These are phyloP conservation scores for Globisporangium emineosum DNA, from an alignment of 352 stramenopile species.

Conservation along the genomic window DNA sequence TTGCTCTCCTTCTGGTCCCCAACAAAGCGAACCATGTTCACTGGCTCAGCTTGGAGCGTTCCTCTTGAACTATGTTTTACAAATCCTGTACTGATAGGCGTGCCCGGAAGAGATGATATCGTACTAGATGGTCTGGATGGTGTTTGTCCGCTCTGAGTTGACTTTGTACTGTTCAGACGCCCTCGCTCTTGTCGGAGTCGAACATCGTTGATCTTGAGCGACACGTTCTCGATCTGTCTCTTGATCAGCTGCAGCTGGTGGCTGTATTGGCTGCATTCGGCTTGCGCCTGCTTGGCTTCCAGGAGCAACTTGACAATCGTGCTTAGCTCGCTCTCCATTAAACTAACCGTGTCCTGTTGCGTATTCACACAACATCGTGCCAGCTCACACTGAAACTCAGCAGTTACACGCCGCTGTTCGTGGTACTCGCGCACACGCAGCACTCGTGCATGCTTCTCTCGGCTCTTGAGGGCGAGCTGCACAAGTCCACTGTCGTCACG, in stretches of 20 bases:
- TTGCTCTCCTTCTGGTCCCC: neutral
- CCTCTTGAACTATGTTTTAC: neutral
- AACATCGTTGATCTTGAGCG: conserved; percentile 45
- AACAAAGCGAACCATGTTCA: neutral
- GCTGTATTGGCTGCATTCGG: conserved; percentile 24
- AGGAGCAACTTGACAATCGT: conserved; percentile 27
- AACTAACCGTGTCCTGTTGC: conserved; percentile 33
- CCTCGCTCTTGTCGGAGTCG: conserved; percentile 11
- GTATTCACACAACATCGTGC: conserved; percentile 32
- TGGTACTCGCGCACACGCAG: conserved; percentile 23
- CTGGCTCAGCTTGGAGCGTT: neutral
- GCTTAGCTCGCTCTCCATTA: conserved; percentile 38
- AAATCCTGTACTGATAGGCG: neutral
- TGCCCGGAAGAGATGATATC: conserved; percentile 2
- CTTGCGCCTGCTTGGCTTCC: conserved; percentile 36
- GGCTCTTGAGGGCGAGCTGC: conserved; percentile 19
- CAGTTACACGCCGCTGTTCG: conserved; percentile 16
- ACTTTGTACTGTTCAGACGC: conserved; percentile 2
- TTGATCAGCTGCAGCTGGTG: conserved; percentile 40
- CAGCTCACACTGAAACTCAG: conserved; percentile 29
- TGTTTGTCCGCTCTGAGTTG: neutral
- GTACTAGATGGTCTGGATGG: conserved; percentile 12
- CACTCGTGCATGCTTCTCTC: conserved; percentile 21
- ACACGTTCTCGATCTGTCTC: conserved; percentile 49
- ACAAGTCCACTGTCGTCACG: conserved; percentile 17